Conservation (phyloP, 176 grass and related monocot genomes). For the Cenchrus fungigraminus region DNA sequence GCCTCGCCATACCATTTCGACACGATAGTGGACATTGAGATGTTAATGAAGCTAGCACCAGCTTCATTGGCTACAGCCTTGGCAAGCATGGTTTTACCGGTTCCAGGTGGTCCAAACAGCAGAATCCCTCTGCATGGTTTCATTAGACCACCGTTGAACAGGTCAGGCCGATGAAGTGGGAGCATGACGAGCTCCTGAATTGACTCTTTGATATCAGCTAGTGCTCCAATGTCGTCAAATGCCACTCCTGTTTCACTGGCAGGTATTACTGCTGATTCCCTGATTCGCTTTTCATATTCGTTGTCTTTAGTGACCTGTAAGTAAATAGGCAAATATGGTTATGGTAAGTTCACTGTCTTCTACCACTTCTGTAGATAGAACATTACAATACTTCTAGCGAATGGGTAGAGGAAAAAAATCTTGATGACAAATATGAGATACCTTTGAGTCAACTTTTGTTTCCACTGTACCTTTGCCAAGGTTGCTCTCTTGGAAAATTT, state of each 20-base stretch:
- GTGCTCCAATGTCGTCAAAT: slow-evolving; percentile 78
- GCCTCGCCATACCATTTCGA: slow-evolving; percentile 75
- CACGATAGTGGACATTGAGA: slow-evolving; percentile 66
- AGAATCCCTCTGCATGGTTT: slow-evolving; percentile 71
- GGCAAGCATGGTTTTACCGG: slow-evolving; percentile 80
- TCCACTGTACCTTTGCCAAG: slow-evolving; percentile 67
- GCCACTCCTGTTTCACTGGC: slow-evolving; percentile 75
- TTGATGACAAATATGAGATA: slow-evolving; percentile 37
- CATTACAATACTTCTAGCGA: not conserved
- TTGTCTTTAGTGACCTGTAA: slow-evolving; percentile 68
- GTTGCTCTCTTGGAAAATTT: slow-evolving; percentile 77
- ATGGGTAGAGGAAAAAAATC: not conserved
- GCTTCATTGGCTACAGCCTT: slow-evolving; percentile 78
- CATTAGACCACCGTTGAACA: slow-evolving; percentile 68
- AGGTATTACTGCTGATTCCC: slow-evolving; percentile 65
- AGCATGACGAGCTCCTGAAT: slow-evolving; percentile 68
- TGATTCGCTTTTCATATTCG: slow-evolving; percentile 77
- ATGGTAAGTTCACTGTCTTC: not conserved
- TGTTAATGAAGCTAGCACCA: slow-evolving; percentile 77
- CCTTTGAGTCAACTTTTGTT: slow-evolving; percentile 60
- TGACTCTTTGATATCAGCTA: slow-evolving; percentile 69
- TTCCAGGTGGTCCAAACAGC: slow-evolving; percentile 74
- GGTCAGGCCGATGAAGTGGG: slow-evolving; percentile 62
- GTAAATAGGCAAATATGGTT: slow-evolving; percentile 16
- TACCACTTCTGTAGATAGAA: not conserved